Conservation (phyloP, 768 basidiomycete species). For the Trichaptum fuscoviolaceum region DNA sequence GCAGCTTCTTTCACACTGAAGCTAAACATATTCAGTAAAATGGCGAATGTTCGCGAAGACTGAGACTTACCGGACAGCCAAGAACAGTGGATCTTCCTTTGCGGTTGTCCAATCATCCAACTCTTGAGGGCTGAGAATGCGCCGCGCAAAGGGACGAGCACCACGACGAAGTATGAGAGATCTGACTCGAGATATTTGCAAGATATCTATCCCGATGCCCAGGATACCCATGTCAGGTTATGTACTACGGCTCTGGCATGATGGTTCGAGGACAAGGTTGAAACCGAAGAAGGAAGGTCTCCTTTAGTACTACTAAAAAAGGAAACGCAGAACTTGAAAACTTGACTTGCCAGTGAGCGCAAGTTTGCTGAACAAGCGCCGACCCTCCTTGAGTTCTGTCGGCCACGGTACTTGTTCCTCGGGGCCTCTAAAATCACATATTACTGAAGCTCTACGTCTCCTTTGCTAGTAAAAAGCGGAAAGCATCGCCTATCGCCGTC, state of each 20-base stretch:
- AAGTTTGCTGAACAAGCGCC: too few relatives aligned
- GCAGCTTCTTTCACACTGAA: slow-evolving; percentile 85
- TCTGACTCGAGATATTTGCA: slow-evolving; percentile 61
- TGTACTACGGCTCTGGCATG: background rate
- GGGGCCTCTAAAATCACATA: too few relatives aligned
- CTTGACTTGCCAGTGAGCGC: too few relatives aligned
- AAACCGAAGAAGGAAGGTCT: background rate
- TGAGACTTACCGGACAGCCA: slow-evolving; percentile 66
- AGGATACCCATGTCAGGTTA: slow-evolving; percentile 47
- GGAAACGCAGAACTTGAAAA: too few relatives aligned
- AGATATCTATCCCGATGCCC: slow-evolving; percentile 73
- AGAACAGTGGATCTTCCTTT: slow-evolving; percentile 33
- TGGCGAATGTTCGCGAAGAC: slow-evolving; percentile 7
- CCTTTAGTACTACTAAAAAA: too few relatives aligned
- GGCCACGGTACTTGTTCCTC: too few relatives aligned
- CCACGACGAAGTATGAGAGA: slow-evolving; percentile 47
- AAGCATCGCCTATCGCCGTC: too few relatives aligned
- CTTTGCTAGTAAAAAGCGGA: too few relatives aligned
- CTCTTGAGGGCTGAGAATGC: slow-evolving; percentile 54
- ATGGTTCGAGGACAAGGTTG: background rate
- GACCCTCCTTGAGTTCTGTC: too few relatives aligned
- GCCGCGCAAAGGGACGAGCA: slow-evolving; percentile 42
- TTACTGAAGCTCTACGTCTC: too few relatives aligned
- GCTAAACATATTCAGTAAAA: slow-evolving; percentile 30
- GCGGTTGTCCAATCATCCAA: slow-evolving; percentile 36